Percentiles rank a stretch among this genome's conserved stretches.
These are phyloP conservation scores for Crucihimalaya himalaica DNA, from an alignment of 345 rosid species.

Conservation along the genomic window DNA sequence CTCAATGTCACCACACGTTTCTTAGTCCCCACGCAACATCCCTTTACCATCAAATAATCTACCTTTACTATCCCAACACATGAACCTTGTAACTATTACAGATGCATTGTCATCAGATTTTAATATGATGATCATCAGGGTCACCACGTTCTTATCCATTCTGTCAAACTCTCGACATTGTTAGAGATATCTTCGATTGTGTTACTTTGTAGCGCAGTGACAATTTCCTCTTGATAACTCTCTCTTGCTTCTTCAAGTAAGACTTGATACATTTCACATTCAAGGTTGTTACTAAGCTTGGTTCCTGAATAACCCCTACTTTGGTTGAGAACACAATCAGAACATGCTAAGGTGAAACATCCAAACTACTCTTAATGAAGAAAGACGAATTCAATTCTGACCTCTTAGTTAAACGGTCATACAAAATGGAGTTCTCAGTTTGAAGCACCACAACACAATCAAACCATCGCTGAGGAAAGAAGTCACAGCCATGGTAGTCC, in stretches of 20 bases:
- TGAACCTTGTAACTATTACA: neutral
- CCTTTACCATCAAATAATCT: slow-evolving; percentile 84
- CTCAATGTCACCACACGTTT: slow-evolving; percentile 90
- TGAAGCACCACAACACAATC: slow-evolving; percentile 84
- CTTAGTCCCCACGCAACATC: slow-evolving; percentile 85
- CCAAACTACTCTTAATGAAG: neutral
- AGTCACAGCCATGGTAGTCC: slow-evolving; percentile 93
- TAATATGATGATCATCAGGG: slow-evolving; percentile 23
- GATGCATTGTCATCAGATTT: neutral
- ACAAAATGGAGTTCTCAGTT: slow-evolving; percentile 69
- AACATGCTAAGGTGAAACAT: neutral
- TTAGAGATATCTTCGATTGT: slow-evolving; percentile 63
- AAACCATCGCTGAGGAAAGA: slow-evolving; percentile 88
- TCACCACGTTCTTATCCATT: slow-evolving; percentile 65
- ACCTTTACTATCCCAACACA: slow-evolving; percentile 81
- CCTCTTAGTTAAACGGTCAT: slow-evolving; percentile 81
- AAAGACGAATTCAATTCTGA: slow-evolving; percentile 25
- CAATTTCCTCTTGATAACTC: slow-evolving; percentile 65
- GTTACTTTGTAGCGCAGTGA: slow-evolving; percentile 61
- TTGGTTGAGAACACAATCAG: neutral
- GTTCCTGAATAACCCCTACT: slow-evolving; percentile 67
- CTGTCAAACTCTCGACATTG: slow-evolving; percentile 58
- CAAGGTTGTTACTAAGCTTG: slow-evolving; percentile 79
- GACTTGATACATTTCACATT: slow-evolving; percentile 80
- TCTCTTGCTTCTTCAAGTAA: slow-evolving; percentile 83